Percentiles rank a stretch among this genome's conserved stretches.
Evolutionary conservation across 768 basidiomycete species (phyloP).

Genomic region (Rhodotorula toruloides): DNA sequence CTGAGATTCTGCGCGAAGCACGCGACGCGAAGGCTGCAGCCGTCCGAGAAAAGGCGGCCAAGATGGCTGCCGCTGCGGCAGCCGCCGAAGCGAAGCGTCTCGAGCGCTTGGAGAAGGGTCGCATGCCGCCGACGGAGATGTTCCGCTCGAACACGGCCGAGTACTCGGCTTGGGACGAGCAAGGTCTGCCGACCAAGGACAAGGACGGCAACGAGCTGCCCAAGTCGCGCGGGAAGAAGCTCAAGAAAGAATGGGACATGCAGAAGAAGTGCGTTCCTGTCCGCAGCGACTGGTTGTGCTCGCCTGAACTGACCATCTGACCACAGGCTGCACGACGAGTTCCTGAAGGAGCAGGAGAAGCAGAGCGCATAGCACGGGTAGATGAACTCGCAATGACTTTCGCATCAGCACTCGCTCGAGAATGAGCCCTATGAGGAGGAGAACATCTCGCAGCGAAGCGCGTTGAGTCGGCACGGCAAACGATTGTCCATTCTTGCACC

Average conservation of each 20-base stretch:
- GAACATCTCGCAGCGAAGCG: too few species aligned
- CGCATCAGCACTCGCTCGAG: too few species aligned
- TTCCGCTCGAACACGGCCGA: conserved; percentile 68
- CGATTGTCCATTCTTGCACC: too few species aligned
- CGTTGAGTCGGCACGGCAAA: too few species aligned
- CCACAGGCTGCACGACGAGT: conserved; percentile 35
- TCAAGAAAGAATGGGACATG: conserved; percentile 62
- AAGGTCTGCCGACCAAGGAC: conserved; percentile 80
- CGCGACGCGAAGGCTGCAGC: conserved; percentile 81
- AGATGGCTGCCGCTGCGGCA: conserved; percentile 50
- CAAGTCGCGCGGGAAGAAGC: conserved; percentile 72
- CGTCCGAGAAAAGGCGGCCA: conserved; percentile 67
- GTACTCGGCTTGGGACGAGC: conserved; percentile 77
- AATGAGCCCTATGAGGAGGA: too few species aligned
- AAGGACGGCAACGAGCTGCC: conserved; percentile 74
- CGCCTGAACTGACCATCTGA: background rate
- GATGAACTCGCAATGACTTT: too few species aligned
- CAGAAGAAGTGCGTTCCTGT: conserved; percentile 63
- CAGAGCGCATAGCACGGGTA: too few species aligned
- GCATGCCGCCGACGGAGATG: conserved; percentile 64
- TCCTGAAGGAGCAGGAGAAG: conserved; percentile 29
- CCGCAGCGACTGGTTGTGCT: too few species aligned
- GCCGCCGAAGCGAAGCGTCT: conserved; percentile 56
- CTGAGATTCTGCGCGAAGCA: conserved; percentile 70
- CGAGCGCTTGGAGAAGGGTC: conserved; percentile 79